Base-by-base conservation (phyloP, 2,329 filamentous ascomycete species). In the Emmonsia crescens region DNA sequence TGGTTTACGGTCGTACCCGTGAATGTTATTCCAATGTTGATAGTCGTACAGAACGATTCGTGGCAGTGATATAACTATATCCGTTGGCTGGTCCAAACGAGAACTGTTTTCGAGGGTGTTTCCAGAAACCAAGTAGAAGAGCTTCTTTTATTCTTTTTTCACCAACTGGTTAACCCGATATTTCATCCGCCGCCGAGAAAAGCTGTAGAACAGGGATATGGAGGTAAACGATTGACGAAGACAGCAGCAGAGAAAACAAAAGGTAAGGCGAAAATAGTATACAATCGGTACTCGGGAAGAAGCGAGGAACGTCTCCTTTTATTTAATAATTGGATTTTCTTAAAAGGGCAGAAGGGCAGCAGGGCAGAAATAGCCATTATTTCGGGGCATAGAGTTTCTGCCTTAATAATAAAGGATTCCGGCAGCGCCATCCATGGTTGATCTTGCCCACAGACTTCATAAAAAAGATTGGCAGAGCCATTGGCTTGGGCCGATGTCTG, bases 371-470 rank as follows among this genome's bases (percentile, higher is more conserved):
- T 19, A 19, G 36, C 31, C 16, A n/a, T 6, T 10, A 16, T 8
- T 3, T 27, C 21, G 19, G 33, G 33, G 19, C 36, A 29, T 42
- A 44, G 38, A 57, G 38, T 57, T 44, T 57, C 16, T 55, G 19
- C 10, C 19, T 38, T 24, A 40, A 56, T 56, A 27, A 24, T 8
- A 27, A 42, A 57, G 46, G 36, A 29, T 1, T 29, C 27, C 21
- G 55, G 14, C 36, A 14, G 38, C 55, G 24, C 38, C 55, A 42
- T 57, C 55, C 55, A 57, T 44, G 55, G 55, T 44, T 57, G 55
- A 57, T 57, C 55, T 42, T 27, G 33, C 55, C 55, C 55, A 57
- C 38, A 42, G 5, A 31, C 36, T 57, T 33, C 24, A 10, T 5
- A 6, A 44, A 38, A 24, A 57, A 42, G 24, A 27, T 57, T 42